Evolutionary conservation across 116 monocot species (phyloP).

Genomic region (Zostera marina): DNA sequence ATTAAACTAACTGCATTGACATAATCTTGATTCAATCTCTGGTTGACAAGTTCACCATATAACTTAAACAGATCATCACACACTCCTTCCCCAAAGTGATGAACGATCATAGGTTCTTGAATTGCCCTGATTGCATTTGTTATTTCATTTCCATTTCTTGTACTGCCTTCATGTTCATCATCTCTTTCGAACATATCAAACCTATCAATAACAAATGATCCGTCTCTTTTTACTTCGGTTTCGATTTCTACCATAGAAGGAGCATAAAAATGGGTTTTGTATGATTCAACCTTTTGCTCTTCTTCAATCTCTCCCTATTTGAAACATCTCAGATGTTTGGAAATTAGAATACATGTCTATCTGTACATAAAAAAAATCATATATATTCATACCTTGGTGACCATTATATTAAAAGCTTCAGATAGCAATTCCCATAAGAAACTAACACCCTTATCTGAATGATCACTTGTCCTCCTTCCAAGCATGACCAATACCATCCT

Average conservation of each 20-base stretch:
- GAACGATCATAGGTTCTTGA: conserved; percentile 51
- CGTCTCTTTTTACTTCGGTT: conserved; percentile 29
- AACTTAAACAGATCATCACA: conserved; percentile 32
- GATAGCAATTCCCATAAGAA: conserved; percentile 39
- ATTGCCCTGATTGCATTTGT: conserved; percentile 48
- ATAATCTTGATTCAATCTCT: conserved; percentile 23
- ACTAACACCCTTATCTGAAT: conserved; percentile 13
- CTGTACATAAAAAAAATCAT: not conserved
- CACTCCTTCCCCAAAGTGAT: conserved; percentile 47
- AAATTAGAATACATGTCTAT: not conserved
- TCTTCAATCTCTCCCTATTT: conserved; percentile 32
- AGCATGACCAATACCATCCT: conserved; percentile 31
- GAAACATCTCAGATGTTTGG: not conserved
- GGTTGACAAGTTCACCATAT: conserved; percentile 24
- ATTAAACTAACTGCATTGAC: conserved; percentile 22
- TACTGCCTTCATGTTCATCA: not conserved
- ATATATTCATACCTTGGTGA: conserved; percentile 3
- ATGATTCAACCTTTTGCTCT: conserved; percentile 44
- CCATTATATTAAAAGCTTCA: conserved; percentile 28
- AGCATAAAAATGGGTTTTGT: conserved; percentile 63
- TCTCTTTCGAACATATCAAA: conserved; percentile 24
- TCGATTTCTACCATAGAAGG: conserved; percentile 43
- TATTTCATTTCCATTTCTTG: conserved; percentile 16
- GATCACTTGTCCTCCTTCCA: conserved; percentile 28
- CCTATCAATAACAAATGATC: conserved; percentile 35